Conservation (phyloP, 2,329 filamentous ascomycete species). For the Waltergamsia citrina region DNA sequence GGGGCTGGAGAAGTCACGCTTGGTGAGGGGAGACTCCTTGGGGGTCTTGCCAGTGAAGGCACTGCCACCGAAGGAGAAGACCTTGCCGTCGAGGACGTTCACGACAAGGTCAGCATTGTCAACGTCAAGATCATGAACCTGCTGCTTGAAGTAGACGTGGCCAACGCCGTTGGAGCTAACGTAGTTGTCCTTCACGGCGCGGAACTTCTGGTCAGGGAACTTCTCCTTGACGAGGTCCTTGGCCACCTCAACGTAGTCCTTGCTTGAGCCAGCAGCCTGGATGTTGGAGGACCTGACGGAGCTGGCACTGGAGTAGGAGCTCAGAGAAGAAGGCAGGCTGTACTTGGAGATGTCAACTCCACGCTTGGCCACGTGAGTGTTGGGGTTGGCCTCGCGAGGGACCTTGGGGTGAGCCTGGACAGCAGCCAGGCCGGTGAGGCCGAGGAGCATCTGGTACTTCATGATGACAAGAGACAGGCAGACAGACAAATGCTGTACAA, state of each 20-base stretch:
- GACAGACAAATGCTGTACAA: too few species aligned
- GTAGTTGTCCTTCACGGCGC: conserved; percentile 42
- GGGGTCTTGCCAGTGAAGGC: conserved; percentile 33
- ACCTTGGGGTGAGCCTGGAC: conserved; percentile 20
- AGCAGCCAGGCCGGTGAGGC: conserved; percentile 3
- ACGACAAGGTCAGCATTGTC: conserved; percentile 54
- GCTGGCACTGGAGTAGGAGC: conserved; percentile 19
- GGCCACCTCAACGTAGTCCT: conserved; percentile 31
- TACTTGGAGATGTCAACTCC: conserved; percentile 21
- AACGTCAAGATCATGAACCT: conserved; percentile 45
- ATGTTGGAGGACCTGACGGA: conserved; percentile 12
- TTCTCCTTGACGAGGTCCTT: conserved; percentile 30
- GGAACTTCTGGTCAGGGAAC: conserved; percentile 31
- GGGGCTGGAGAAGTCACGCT: conserved; percentile 31
- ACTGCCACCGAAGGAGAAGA: conserved; percentile 48
- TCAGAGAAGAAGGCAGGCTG: conserved; percentile 15
- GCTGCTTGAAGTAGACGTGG: conserved; percentile 53
- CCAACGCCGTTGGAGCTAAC: conserved; percentile 43
- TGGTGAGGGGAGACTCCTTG: conserved; percentile 22
- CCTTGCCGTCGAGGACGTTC: conserved; percentile 39
- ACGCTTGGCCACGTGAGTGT: conserved; percentile 14
- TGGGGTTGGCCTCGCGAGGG: conserved; percentile 12
- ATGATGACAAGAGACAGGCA: conserved; percentile 3
- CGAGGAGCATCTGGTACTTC: conserved; percentile 6
- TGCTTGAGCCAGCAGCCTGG: conserved; percentile 7